Evolutionary conservation across 352 stramenopile genomes (phyloP), one percentile per base, ranked within the genome.

Genomic region (Globisporangium cystogenes): DNA sequence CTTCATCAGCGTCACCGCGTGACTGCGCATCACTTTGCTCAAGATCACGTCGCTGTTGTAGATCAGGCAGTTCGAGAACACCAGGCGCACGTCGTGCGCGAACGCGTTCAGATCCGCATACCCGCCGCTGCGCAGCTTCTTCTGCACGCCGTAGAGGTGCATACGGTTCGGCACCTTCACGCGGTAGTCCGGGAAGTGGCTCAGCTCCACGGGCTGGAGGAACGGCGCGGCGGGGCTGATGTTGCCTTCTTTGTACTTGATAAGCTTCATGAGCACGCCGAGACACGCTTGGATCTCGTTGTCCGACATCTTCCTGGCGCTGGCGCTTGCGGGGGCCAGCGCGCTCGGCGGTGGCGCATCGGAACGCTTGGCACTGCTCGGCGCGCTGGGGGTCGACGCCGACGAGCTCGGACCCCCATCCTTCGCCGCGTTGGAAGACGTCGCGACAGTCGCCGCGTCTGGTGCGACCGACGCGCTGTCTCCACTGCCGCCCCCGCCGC

Each of bases 1-100:
- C 51, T 93, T 90, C 70, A 93, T 88, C 21, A 94, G 70, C 27
- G 78, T 92, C 29, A 92, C 74, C 0, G 84, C 84, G 43, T 93
- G 82, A 40, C 78, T 90, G 35, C 84, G 77, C 65, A 94, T 94
- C 26, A 90, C 67, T 62, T 86, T 87, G 57, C 77, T 90, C 23
- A 94, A 43, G 12, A 92, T 68, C 33, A 92, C 82, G 48, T 94
- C 84, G 48, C 79, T 90, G 60, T 94, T 94, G 75, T 94, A 94
- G 29, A 93, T 74, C 41, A 94, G 67, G 27, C 84, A 94, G 59
- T 94, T 94, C n/a, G 84, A 88, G 48, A 94, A 94, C 48, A 94
- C 84, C 21, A 90, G 52, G 0, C 84, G 84, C 51, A 93, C 77
- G 55, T 94, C 84, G 44, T 74, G 59, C 11, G 82, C 84, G 67